Percentiles rank a stretch among this genome's conserved stretches.
Evolutionary conservation across 805 yeast species (phyloP).

Genomic region (Lachancea thermotolerans): DNA sequence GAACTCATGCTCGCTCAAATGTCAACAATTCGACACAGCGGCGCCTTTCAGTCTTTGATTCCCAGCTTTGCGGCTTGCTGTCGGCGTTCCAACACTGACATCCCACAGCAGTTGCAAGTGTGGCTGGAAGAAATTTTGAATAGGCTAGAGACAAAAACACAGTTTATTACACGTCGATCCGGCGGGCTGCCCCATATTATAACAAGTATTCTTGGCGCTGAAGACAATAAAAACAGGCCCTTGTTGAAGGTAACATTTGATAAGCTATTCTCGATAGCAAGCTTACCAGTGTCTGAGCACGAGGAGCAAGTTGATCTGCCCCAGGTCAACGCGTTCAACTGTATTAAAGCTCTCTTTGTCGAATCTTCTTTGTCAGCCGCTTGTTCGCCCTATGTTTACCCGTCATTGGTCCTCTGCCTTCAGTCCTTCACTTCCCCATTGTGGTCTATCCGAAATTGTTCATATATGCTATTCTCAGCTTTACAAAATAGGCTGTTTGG

Average conservation of each 20-base stretch:
- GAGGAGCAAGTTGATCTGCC: slow-evolving; percentile 67
- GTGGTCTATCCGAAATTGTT: slow-evolving; percentile 90
- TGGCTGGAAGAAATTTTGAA: slow-evolving; percentile 59
- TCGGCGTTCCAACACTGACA: slow-evolving; percentile 39
- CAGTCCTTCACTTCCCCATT: slow-evolving; percentile 53
- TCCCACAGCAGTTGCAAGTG: slow-evolving; percentile 36
- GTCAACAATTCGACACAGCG: slow-evolving; percentile 74
- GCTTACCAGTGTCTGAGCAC: slow-evolving; percentile 38
- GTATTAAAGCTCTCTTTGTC: slow-evolving; percentile 65
- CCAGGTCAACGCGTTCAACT: slow-evolving; percentile 90
- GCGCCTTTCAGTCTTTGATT: slow-evolving; percentile 84
- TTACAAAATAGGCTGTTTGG: slow-evolving; percentile 78
- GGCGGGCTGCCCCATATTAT: slow-evolving; percentile 85
- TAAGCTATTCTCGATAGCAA: slow-evolving; percentile 48
- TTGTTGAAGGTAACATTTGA: slow-evolving; percentile 46
- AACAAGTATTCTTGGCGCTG: slow-evolving; percentile 63
- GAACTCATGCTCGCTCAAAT: slow-evolving; percentile 58
- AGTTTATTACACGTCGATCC: slow-evolving; percentile 78
- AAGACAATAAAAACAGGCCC: slow-evolving; percentile 29
- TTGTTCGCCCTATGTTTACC: slow-evolving; percentile 46
- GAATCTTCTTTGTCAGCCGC: slow-evolving; percentile 59
- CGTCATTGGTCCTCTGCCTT: slow-evolving; percentile 56
- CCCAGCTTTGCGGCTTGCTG: slow-evolving; percentile 74
- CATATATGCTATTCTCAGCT: slow-evolving; percentile 87
- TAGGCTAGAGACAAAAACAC: slow-evolving; percentile 49